Base-by-base conservation (phyloP, 1,139 yeast genomes). In the Petasospora fabianii region DNA sequence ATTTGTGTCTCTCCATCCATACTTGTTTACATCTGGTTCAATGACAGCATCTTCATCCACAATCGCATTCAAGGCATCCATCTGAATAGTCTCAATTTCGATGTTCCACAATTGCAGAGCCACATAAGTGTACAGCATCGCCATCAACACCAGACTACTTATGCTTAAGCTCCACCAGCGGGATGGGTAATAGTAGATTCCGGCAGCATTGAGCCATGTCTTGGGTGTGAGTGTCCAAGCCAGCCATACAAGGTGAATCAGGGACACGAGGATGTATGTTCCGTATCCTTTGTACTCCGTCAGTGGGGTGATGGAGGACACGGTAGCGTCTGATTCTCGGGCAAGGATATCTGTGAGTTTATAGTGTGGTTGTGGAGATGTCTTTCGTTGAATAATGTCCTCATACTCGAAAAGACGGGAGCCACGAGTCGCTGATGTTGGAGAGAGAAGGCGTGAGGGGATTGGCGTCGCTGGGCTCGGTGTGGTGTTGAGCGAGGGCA, bases 271-370 rank as follows among this genome's bases (percentile, higher is more conserved):
- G 2, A 84, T 80, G 51, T 81, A 80, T n/a, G 82, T 67, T 33
- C 87, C 84, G 60, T 84, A 86, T 2, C 96, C 96, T 51, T 76
- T 77, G 55, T 86, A 86, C 55, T 86, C 95, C 1, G 88, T 81
- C 50, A 79, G 77, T 36, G 82, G 81, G 0, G 86, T 79, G 10
- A 68, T 66, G 21, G 71, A 68, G 3, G 88, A 82, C 0, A 82
- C 86, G 0, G 80, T 83, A 28, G 80, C 92, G 55, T 84, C 94
- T 0, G 87, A 77, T 46, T 80, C 82, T 38, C 88, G 62, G 0
- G 94, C 94, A 12, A 84, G 64, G n/a, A 67, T 65, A 55, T 81
- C 88, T 17, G 59, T 50, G 11, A 50, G 36, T 24, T 50, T 50
- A 34, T 46, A 50, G 15, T 36, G 39, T 5, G 44, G 44, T 15